Evolutionary conservation across 2,329 filamentous ascomycete species (phyloP).

Genomic region (Dactylellina parvicollis): DNA sequence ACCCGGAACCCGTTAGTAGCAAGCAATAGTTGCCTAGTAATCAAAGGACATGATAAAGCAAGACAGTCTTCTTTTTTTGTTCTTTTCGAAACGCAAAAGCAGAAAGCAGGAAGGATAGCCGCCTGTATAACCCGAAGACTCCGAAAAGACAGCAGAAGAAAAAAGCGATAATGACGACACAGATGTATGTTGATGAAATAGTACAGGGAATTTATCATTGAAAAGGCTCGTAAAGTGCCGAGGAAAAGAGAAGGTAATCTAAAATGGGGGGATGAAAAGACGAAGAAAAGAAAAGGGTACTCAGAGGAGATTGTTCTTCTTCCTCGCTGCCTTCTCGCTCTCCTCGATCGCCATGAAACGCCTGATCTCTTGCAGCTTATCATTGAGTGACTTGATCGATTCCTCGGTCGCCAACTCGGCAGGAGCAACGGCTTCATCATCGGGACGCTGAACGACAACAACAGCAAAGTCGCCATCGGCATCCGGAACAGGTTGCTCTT

Average conservation of each 20-base stretch:
- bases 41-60: constrained; percentile 1
- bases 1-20: neutral
- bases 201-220: constrained; percentile 31
- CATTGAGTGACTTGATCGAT: constrained; percentile 49
- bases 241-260: neutral
- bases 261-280: neutral
- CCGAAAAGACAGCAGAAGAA: constrained; percentile 12
- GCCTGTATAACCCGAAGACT: constrained; percentile 46
- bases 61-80: constrained; percentile 18
- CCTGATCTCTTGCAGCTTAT: constrained; percentile 46
- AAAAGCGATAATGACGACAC: constrained; percentile 11
- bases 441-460: constrained; percentile 39
- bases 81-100: constrained; percentile 16
- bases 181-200: constrained; percentile 33
- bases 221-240: constrained; percentile 4
- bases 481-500: constrained; percentile 27
- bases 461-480: constrained; percentile 35
- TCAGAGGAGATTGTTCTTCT: constrained; percentile 51
- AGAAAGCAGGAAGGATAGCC: constrained; percentile 50
- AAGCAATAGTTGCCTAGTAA: constrained; percentile 1
- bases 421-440: constrained; percentile 29
- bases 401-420: constrained; percentile 46
- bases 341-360: constrained; percentile 53
- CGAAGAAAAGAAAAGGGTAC: neutral
- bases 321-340: constrained; percentile 48